Evolutionary conservation across 2,329 filamentous ascomycete species (phyloP), one percentile per base, ranked within the genome.

Genomic region (Talaromyces sp.): DNA sequence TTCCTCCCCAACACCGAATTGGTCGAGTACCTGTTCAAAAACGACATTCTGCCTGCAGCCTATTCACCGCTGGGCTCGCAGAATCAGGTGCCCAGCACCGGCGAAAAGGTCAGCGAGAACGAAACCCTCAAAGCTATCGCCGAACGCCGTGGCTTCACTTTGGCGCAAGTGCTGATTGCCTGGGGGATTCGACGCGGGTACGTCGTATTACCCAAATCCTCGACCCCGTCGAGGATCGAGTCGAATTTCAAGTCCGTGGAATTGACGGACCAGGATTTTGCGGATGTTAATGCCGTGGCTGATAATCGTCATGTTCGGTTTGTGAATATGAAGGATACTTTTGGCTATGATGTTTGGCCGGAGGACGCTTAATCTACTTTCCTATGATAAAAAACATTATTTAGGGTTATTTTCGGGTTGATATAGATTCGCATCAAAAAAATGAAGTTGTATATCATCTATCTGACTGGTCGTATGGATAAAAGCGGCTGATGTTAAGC

Each of bases 281-380:
- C 79, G 61, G 84, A 80, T 13, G 79, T 88, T 56, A 81, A 87
- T 73, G 68, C 78, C 61, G 86, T 89, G 7, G 85, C 86, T 1
- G 79, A 83, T 69, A 84, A 84, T 36, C 80, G 87, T 53, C 84
- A 88, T 71, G 83, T 81, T 25, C 83, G 88, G 37, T 90, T 91
- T 67, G 87, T 91, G 60, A 89, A 91, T 76, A 90, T 90, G 87
- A 90, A 89, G 80, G 87, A 89, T 63, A 89, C 85, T 1, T 90
- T 90, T 71, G 88, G 88, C 6, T 89, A 88, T 69, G 79, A 90
- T 65, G 81, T 89, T 52, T 87, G 84, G 84, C 79, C 84, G 0
- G 81, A 85, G 67, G 83, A 86, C 76, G 60, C 53, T 52, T 43
- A 50, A 51, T 50, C 11, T 9, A n/a, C n/a, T n/a, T n/a, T n/a